Conservation (phyloP, 306 rosid species). For the Corylus heterophylla region DNA sequence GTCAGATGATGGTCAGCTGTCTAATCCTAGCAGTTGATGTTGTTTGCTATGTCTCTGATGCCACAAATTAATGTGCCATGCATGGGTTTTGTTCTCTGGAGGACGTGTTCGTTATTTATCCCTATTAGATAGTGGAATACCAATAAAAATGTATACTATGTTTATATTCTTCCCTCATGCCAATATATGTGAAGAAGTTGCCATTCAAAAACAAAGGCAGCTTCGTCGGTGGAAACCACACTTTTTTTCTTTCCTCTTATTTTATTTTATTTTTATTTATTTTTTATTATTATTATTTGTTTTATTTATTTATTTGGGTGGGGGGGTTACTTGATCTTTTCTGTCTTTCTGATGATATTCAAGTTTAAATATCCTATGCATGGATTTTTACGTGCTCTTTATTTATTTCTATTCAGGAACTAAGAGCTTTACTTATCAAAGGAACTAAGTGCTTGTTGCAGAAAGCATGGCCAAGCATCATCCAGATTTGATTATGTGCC, state of each 20-base stretch:
- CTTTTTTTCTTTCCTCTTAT: not conserved
- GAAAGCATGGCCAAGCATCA: conserved; percentile 82
- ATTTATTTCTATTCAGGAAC: conserved; percentile 3
- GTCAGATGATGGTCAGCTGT: not conserved
- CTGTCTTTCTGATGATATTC: not conserved
- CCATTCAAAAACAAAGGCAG: too few relatives aligned
- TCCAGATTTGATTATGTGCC: conserved; percentile 90
- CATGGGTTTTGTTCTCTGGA: not conserved
- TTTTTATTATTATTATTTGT: too few relatives aligned
- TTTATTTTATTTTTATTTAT: too few relatives aligned
- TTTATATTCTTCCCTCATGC: not conserved
- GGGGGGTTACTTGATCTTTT: not conserved
- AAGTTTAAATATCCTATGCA: not conserved
- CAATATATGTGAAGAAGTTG: too few relatives aligned
- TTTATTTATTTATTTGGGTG: too few relatives aligned
- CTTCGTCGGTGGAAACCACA: too few relatives aligned
- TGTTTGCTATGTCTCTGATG: not conserved
- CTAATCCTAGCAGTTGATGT: not conserved
- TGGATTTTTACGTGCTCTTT: not conserved
- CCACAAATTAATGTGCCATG: not conserved
- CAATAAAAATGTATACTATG: not conserved
- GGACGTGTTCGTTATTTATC: not conserved
- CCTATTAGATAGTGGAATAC: not conserved
- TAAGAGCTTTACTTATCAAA: conserved; percentile 16
- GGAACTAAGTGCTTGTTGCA: conserved; percentile 28